A percentile compares a stretch with the other conserved stretches of the same genome.
Evolutionary conservation across 441 rosid genomes (phyloP).

Genomic region (Gossypium trilobum): DNA sequence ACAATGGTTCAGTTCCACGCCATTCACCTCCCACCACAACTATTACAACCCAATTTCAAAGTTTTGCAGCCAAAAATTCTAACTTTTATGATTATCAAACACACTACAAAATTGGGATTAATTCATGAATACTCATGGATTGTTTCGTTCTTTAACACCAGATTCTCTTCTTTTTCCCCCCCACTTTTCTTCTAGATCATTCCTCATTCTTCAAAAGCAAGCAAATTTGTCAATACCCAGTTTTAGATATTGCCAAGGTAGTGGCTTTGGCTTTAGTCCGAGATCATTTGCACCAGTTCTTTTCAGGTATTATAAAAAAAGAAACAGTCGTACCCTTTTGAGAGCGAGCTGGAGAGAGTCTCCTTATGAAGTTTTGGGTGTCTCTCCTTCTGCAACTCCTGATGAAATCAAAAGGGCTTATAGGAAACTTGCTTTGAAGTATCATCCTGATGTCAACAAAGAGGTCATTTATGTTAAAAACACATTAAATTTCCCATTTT

Average conservation of each 20-base stretch:
- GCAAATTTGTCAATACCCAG: constrained; percentile 26
- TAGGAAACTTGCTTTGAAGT: constrained; percentile 87
- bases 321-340: constrained; percentile 22
- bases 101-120: constrained; percentile 5
- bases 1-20: background rate
- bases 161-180: constrained; percentile 17
- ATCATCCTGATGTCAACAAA: constrained; percentile 90
- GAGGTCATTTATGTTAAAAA: constrained; percentile 36
- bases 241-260: constrained; percentile 26
- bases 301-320: constrained; percentile 23
- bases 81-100: background rate
- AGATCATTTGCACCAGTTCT: constrained; percentile 16
- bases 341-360: constrained; percentile 59
- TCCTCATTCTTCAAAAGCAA: constrained; percentile 24
- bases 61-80: background rate
- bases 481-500: background rate
- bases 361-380: constrained; percentile 81
- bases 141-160: constrained; percentile 21
- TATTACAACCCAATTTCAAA: background rate
- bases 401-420: constrained; percentile 87
- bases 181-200: constrained; percentile 32
- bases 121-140: constrained; percentile 35
- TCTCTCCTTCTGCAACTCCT: constrained; percentile 66
- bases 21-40: background rate
- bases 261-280: constrained; percentile 15